phyloP scores from a whole-genome alignment of 352 stramenopile genomes.

The Pythium angustatum region DNA sequence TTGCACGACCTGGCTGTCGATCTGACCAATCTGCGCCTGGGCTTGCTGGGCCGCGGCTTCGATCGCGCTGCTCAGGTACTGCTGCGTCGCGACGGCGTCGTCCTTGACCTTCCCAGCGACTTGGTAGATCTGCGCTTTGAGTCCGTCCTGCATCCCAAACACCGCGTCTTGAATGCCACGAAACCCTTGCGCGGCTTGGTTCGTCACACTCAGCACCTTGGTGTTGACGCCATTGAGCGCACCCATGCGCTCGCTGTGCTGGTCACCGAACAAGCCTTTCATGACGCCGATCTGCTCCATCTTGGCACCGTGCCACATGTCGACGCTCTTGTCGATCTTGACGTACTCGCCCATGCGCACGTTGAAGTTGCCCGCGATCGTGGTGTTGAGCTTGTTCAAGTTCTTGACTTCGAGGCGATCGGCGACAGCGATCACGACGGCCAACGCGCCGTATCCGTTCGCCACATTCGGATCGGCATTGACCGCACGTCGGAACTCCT shows the following conservation, averaged over 20 bases:
- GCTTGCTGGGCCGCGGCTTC: not conserved
- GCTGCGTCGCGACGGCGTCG: not conserved
- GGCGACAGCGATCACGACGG: conserved; percentile 3
- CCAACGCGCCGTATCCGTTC: not conserved
- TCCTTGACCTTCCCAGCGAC: not conserved
- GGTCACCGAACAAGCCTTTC: not conserved
- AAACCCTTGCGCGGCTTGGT: not conserved
- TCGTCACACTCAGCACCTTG: conserved; percentile 1
- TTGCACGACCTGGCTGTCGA: conserved; percentile 4
- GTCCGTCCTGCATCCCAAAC: conserved; percentile 1
- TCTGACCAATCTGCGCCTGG: not conserved
- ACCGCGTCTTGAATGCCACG: not conserved
- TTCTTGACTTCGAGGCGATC: conserved; percentile 6
- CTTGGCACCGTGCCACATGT: conserved; percentile 5
- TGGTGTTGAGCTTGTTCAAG: conserved; percentile 3
- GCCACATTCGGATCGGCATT: not conserved
- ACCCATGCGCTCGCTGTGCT: conserved; percentile 1
- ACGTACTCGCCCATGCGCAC: conserved; percentile 1
- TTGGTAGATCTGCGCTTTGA: conserved; percentile 1
- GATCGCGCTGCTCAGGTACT: not conserved
- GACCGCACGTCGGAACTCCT: conserved; percentile 3
- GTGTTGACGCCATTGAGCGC: not conserved
- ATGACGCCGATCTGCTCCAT: conserved; percentile 1
- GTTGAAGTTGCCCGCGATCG: conserved; percentile 2
- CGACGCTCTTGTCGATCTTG: conserved; percentile 8